Conservation (phyloP, 1,284 basidiomycete genomes). For the Pseudozyma sp. region DNA sequence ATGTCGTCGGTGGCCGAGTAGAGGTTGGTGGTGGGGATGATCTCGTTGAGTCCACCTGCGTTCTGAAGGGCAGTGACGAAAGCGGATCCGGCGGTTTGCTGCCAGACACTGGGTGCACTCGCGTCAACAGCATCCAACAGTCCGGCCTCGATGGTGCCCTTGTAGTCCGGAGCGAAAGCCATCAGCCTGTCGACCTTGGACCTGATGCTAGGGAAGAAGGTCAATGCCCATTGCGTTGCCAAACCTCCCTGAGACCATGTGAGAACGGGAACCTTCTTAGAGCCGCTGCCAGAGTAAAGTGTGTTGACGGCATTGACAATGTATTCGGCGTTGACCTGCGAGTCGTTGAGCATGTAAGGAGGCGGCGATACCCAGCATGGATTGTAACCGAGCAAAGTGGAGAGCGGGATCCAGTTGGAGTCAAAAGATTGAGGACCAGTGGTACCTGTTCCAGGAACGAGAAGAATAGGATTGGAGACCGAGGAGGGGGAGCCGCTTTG, state of each 20-base stretch:
- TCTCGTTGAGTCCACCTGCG: conserved; percentile 35
- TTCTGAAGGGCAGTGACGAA: conserved; percentile 28
- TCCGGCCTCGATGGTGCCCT: conserved; percentile 24
- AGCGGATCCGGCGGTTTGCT: conserved; percentile 27
- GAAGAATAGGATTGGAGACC: conserved; percentile 34
- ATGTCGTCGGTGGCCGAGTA: conserved; percentile 38
- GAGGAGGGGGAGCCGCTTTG: conserved; percentile 26
- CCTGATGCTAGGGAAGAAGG: conserved; percentile 41
- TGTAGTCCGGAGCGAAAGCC: conserved; percentile 45
- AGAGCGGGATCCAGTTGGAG: conserved; percentile 44
- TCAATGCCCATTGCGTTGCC: conserved; percentile 27
- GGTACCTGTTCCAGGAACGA: conserved; percentile 42
- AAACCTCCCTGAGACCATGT: conserved; percentile 46
- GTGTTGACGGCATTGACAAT: conserved; percentile 37
- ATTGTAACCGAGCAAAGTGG: conserved; percentile 20
- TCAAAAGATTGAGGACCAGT: conserved; percentile 30
- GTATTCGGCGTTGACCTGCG: conserved; percentile 44
- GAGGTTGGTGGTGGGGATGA: conserved; percentile 46
- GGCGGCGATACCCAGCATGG: conserved; percentile 44
- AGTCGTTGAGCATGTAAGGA: conserved; percentile 46
- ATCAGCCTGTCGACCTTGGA: conserved; percentile 25
- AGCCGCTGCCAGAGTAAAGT: conserved; percentile 17
- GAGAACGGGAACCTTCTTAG: conserved; percentile 25
- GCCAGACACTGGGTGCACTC: conserved; percentile 24
- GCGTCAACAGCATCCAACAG: conserved; percentile 6